Evolutionary conservation across 2,329 filamentous ascomycete species (phyloP).

Genomic region (Fusarium nelsonii): DNA sequence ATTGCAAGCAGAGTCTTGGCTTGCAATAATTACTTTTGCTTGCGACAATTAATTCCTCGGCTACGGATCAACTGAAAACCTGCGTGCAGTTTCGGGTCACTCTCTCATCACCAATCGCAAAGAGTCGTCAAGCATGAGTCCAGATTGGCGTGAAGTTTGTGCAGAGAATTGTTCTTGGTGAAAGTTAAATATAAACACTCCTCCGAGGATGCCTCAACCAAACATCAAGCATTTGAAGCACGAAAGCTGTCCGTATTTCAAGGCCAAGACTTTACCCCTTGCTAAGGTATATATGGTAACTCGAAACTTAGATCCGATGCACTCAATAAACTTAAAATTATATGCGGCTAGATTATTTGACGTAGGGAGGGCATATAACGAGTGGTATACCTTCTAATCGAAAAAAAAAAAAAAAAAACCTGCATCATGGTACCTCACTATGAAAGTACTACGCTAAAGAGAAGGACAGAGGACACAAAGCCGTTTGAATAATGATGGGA

Average conservation of each 20-base stretch:
- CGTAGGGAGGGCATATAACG: background rate
- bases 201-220: background rate
- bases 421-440: background rate
- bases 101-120: background rate
- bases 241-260: background rate
- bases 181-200: background rate
- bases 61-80: background rate
- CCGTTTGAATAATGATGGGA: background rate
- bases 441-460: background rate
- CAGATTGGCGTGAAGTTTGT: background rate
- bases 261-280: constrained; percentile 17
- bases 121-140: background rate
- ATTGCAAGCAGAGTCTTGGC: constrained; percentile 2
- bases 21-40: background rate
- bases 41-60: constrained; percentile 7
- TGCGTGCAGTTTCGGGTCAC: background rate
- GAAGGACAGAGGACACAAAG: background rate
- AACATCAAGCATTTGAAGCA: constrained; percentile 29
- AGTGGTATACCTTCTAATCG: background rate
- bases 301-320: constrained; percentile 20
- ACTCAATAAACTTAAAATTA: constrained; percentile 1
- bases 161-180: background rate
- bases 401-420: too few species aligned
- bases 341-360: background rate
- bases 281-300: constrained; percentile 25